Evolutionary conservation across 768 basidiomycete species (phyloP), one percentile per base, ranked within the genome.

Genomic region (Coprinellus micaceus): DNA sequence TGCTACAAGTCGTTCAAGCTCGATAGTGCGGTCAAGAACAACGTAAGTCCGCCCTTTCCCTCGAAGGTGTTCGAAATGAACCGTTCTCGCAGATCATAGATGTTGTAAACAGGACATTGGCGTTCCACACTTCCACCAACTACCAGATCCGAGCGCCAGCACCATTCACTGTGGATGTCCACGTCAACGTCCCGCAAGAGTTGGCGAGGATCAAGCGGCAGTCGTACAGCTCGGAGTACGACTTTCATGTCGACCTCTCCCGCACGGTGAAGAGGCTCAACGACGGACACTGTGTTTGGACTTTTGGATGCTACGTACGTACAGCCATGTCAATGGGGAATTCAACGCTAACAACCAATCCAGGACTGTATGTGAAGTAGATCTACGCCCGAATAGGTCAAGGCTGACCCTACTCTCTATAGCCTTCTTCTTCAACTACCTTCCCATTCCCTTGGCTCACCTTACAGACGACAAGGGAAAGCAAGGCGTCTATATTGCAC

Each of bases 51-150:
- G 17, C 21, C 6, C 25, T 48, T 26, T 21, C 46, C 45, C 13
- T 41, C 10, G 26, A 41, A 30, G 40, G 50, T n/a, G 25, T 28
- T 13, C 4, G 22, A 12, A 45, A 51, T 54, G n/a, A 25, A 12
- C 12, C 17, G 21, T 17, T 33, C 33, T 33, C 33, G 5, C 54
- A 84, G 83, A 82, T 81, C 43, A 71, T 85, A n/a, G 77, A 84
- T 55, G 81, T 82, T 2, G 69, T 83, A 54, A 83, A 75, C 63
- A 83, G 80, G 61, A 81, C 81, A 1, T 66, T 84, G n/a, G 77
- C 78, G 15, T 84, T 86, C 65, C 84, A 85, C 62, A 81, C 83
- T 0, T 84, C 83, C 1, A 77, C 80, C 25, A 84, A 84, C 66
- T 85, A 83, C 58, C 75, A 84, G 63, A 74, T 81, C 45, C 66